Base-by-base conservation (phyloP, 805 yeast species). In the Ogataea trehalophila region DNA sequence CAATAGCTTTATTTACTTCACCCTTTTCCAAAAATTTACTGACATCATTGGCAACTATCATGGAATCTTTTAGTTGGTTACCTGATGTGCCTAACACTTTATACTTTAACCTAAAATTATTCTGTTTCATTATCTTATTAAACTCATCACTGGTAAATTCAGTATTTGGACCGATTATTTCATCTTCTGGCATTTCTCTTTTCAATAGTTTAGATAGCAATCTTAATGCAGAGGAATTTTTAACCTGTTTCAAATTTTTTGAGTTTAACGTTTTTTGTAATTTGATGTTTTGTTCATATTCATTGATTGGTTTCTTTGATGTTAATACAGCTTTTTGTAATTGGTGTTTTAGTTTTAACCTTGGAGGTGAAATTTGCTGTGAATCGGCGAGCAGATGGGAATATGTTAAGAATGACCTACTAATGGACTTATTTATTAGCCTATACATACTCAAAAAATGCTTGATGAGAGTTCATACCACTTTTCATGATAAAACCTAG, bases 81-180 rank as follows among this genome's bases (percentile, higher is more conserved):
- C 76, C 80, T 31, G 77, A 76, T 0, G 80, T 74, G 2, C 91
- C 92, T 23, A 85, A 59, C 6, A 84, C 66, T 3, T 75, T 70
- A 57, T 76, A 76, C 37, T 79, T 54, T 47, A 85, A 62, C 43
- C 79, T 63, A 44, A 68, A 66, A 53, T 81, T 66, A 36, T 54
- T 56, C 18, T 51, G 48, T 20, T 48, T 49, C 41, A 62, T 58
- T 6, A 68, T 52, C 7, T 37, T 49, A 14, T 52, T 43, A 5
- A 68, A 44, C 41, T 68, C 66, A 14, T 57, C 55, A 2, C 58
- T 55, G 5, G 60, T 50, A 33, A 68, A 57, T 2, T 42, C 33
- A 2, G 66, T 60, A 14, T 45, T 43, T 1, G 68, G 60, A 1
- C 60, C 62, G 2, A 64, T 47, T 8, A 22, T 18, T 13, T 45